Base-by-base conservation (phyloP, 768 basidiomycete genomes). In the Podaxis sp. region DNA sequence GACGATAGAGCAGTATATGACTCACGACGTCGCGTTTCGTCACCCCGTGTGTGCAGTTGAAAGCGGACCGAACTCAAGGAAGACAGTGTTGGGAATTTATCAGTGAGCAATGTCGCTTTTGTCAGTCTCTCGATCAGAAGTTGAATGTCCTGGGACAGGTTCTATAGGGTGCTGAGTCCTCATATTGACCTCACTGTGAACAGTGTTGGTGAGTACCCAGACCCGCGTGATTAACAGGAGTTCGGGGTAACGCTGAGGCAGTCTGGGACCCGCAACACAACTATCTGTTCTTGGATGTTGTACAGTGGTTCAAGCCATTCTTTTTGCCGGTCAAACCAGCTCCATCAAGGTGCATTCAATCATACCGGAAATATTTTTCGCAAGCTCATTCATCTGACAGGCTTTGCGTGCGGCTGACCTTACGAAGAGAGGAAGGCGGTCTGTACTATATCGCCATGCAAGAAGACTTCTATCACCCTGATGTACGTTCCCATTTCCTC, bases 91-190 rank as follows among this genome's bases (percentile, higher is more conserved):
- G 2, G 83, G 76, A 9, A 76, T 88, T 32, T 87, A 83, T 67
- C 84, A 86, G 80, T 83, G 60, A 32, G 79, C 68, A 42, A 14
- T 44, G n/a, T n/a, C 42, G 16, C 40, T n/a, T 13, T 7, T 14
- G 16, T 44, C 10, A 25, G 5, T 54, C 9, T 23, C 5, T 25
- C 2, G 18, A 2, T 46, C 18, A 36, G 14, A 3, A 18, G 9
- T 11, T 4, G 56, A 42, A 42, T 32, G 37, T 6, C 23, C 7
- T 23, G 59, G 38, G 23, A 13, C 56, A 85, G 84, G 65, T 88
- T 85, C 84, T 86, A 86, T 68, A 82, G 87, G 53, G 74, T 88
- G 36, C 69, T 86, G 67, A 87, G 84, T 11, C 87, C 86, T 0
- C 64, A 69, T 23, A 74, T 81, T 23, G 69, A 78, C 7, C 64